These are phyloP conservation scores for Cryphonectria nitschkei DNA, from an alignment of 2,329 filamentous ascomycete genomes.

Conservation along the genomic window DNA sequence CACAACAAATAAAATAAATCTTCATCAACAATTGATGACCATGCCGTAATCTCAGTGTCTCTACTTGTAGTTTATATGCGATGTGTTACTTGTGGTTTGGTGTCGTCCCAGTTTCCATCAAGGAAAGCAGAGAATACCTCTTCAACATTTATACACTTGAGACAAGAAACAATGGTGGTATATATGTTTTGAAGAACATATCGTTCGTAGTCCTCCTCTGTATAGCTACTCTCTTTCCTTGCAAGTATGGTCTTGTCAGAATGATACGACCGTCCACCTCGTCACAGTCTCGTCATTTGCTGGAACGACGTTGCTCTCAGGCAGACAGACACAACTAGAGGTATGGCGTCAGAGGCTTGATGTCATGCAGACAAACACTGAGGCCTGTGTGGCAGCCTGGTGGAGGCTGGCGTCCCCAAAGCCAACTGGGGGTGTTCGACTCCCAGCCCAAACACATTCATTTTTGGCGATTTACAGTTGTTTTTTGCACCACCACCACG, in stretches of 20 bases:
- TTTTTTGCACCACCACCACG: not conserved
- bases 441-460: not conserved
- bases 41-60: not conserved
- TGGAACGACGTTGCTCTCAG: not conserved
- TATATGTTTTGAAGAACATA: not conserved
- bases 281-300: not conserved
- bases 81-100: not conserved
- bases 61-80: not conserved
- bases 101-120: not conserved
- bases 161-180: not conserved
- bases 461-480: not conserved
- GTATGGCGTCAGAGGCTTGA: not conserved
- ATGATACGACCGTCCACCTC: not conserved
- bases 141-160: not conserved
- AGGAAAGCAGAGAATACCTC: not conserved
- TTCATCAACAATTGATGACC: not conserved
- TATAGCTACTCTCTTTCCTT: not conserved
- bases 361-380: not conserved
- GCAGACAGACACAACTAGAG: not conserved
- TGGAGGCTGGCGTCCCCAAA: not conserved
- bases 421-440: not conserved
- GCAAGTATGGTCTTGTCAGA: not conserved
- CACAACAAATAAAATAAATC: not conserved
- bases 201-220: not conserved
- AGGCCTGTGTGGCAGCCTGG: not conserved